phyloP scores from a whole-genome alignment of 2,329 filamentous ascomycete species.

The Apiospora pterosperma region DNA sequence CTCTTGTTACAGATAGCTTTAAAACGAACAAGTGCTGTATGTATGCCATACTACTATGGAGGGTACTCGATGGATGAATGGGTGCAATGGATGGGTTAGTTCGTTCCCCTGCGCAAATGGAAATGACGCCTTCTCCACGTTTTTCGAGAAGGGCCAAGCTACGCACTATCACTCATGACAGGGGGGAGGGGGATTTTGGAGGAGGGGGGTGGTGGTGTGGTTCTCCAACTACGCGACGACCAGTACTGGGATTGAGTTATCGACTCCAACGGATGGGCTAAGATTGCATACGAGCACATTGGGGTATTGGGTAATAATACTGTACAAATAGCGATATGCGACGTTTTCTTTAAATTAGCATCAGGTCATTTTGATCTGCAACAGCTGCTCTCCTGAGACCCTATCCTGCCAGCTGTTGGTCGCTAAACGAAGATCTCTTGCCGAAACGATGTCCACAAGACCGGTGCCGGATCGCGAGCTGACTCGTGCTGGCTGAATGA shows the following conservation, averaged over 20 bases:
- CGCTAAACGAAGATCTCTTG: constrained; percentile 11
- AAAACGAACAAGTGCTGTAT: not conserved
- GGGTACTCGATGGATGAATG: not conserved
- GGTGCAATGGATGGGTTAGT: constrained; percentile 1
- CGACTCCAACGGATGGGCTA: not conserved
- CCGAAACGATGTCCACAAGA: constrained; percentile 6
- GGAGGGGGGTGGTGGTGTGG: no score
- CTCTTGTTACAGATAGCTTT: not conserved
- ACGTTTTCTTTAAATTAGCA: constrained; percentile 2
- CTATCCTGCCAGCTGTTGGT: constrained; percentile 3
- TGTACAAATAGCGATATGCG: not conserved
- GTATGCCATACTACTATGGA: not conserved
- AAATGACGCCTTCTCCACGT: constrained; percentile 7
- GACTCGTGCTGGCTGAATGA: constrained; percentile 9
- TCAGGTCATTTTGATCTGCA: constrained; percentile 6
- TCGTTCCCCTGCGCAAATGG: constrained; percentile 6
- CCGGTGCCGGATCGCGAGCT: constrained; percentile 12
- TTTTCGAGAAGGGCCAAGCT: constrained; percentile 5
- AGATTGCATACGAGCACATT: not conserved
- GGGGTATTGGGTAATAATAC: not conserved
- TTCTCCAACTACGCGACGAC: not conserved
- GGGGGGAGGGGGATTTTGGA: not conserved
- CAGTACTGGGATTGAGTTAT: not conserved
- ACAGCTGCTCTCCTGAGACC: constrained; percentile 1
- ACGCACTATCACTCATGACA: not conserved